These are phyloP conservation scores for sorghum (Sorghum bicolor) DNA, from an alignment of 176 grass and related monocot genomes.

Conservation along the genomic window Sorghum_bicolor_NCBIv3 NC_012870.2:70542001-70542500, in stretches of 20 bases:
- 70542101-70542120: background rate
- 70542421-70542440: slow-evolving; percentile 46
- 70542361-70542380: background rate
- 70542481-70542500: slow-evolving; percentile 96
- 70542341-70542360: background rate
- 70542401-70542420: background rate
- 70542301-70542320: slow-evolving; percentile 22
- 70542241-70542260: slow-evolving; percentile 98
- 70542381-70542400: background rate
- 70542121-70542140: background rate
- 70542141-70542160: slow-evolving; percentile 53
- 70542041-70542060: background rate
- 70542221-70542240: slow-evolving; percentile 93
- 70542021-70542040: slow-evolving; percentile 72
- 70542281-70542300: slow-evolving; percentile 97
- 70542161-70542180: slow-evolving; percentile 98
- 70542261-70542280: slow-evolving; percentile 95
- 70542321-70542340: background rate
- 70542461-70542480: slow-evolving; percentile 98
- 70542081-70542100: background rate
- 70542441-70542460: slow-evolving; percentile 99
- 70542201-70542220: slow-evolving; percentile 88
- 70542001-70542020: slow-evolving; percentile 63
- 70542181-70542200: slow-evolving; percentile 98
- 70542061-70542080: background rate